Evolutionary conservation across 495 filamentous ascomycete genomes (phyloP), one percentile per base, ranked within the genome.

Genomic region (Mycothermus thermophilus): DNA sequence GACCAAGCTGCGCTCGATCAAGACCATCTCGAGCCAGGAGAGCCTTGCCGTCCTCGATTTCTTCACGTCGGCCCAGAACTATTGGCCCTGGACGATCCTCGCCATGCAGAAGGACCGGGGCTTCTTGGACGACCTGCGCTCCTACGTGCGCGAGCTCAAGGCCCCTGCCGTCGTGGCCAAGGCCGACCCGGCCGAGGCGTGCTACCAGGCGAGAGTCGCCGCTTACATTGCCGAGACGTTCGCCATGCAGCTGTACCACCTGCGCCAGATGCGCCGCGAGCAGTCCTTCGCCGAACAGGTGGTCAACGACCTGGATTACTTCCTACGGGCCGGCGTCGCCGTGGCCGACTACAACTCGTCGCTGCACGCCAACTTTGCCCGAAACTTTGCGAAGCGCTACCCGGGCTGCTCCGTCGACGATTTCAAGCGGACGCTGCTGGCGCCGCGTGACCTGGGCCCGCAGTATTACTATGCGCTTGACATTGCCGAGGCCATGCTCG

Each of bases 11-110:
- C 63, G 72, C 11, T 66, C 71, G 8, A 77, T 93, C 42, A 65
- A 75, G 11, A 63, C 69, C 14, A 39, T 80, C 8, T 63, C 79
- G 4, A 66, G 74, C 28, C 64, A 64, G 38, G 70, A 77, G 27
- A 64, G 74, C 12, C 59, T 88, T 21, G 72, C 77, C 0, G 73
- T 95, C 51, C 67, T 97, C 10, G 76, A 87, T 41, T 94, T 95
- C 51, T 74, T 96, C 21, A 74, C 77, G 7, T 69, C 76, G 3
- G 80, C 85, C 8, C 84, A 88, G 54, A 87, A 93, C 54, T 78
- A 79, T 46, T 95, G 85, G 87, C 81, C 83, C 8, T 88, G 90
- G 79, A 81, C 82, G 6, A 84, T 86, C 35, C 73, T 77, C 21
- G 71, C 77, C 21, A 55, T 93, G 13, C 75, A 77, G 32, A 77